These are phyloP conservation scores for Camellia oleifera DNA, from an alignment of 179 eudicot genomes.

Conservation along the genomic window DNA sequence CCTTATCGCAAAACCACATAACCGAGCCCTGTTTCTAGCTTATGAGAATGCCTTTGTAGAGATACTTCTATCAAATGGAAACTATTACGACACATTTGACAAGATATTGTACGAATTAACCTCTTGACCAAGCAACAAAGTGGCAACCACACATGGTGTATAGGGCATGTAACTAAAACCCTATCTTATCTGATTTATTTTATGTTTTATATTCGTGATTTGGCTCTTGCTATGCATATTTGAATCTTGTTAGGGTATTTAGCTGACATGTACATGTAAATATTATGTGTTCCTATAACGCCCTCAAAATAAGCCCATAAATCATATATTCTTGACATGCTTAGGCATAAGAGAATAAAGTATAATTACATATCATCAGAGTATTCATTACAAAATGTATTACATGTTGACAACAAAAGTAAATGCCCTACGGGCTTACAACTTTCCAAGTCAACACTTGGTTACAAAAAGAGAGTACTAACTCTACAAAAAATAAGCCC, in stretches of 20 bases:
- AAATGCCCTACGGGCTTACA: too few species aligned
- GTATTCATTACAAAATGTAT: too few species aligned
- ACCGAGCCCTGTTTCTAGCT: conserved; percentile 61
- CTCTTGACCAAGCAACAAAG: conserved; percentile 72
- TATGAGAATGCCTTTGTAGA: conserved; percentile 89
- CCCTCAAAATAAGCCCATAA: too few species aligned
- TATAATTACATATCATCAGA: too few species aligned
- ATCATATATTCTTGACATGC: too few species aligned
- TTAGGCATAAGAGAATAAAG: too few species aligned
- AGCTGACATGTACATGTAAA: conserved; percentile 6
- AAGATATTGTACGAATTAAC: conserved; percentile 84
- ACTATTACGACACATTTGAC: conserved; percentile 77
- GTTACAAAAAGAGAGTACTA: too few species aligned
- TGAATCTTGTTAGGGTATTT: not conserved
- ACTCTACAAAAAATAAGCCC: too few species aligned
- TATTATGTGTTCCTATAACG: not conserved
- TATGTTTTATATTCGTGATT: not conserved
- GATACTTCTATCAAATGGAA: conserved; percentile 76
- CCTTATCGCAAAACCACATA: conserved; percentile 88
- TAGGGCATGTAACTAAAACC: conserved; percentile 72
- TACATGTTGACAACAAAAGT: too few species aligned
- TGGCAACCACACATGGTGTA: conserved; percentile 68
- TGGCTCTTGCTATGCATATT: not conserved
- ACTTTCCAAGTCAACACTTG: too few species aligned
- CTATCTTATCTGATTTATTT: not conserved